These are phyloP conservation scores for Apophysomyces elegans DNA, from an alignment of 371 early-diverging fungal species.

Conservation along the genomic window DNA sequence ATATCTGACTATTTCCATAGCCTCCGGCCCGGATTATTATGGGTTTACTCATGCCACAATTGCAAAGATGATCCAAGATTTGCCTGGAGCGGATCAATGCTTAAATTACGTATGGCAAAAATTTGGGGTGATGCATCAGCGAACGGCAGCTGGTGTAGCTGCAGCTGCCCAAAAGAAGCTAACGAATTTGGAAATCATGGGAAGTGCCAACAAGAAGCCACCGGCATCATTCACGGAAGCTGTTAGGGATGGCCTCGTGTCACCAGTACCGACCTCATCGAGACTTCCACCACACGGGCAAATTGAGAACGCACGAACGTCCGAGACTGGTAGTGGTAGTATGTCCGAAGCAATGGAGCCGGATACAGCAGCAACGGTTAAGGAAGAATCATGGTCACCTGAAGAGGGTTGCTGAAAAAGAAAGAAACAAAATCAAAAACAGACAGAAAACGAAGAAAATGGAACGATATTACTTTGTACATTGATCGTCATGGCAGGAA, in stretches of 20 bases:
- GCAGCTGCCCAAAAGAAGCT: constrained; percentile 50
- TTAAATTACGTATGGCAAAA: constrained; percentile 73
- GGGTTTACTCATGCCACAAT: constrained; percentile 89
- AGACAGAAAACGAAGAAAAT: not conserved
- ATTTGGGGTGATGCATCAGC: constrained; percentile 57
- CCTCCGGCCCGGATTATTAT: constrained; percentile 91
- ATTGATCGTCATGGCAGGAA: constrained; percentile 1
- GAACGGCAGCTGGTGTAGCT: constrained; percentile 52
- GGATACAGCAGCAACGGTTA: not conserved
- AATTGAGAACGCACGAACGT: not conserved
- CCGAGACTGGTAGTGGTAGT: not conserved
- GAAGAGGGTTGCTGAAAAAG: not conserved
- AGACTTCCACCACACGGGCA: not conserved
- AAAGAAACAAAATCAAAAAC: not conserved
- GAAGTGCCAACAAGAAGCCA: constrained; percentile 39
- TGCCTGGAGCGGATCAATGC: constrained; percentile 77
- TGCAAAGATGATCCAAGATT: constrained; percentile 86
- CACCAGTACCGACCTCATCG: not conserved
- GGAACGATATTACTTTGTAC: constrained; percentile 1
- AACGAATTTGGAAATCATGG: constrained; percentile 45
- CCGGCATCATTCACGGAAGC: constrained; percentile 10
- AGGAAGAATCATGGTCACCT: not conserved
- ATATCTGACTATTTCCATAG: constrained; percentile 24
- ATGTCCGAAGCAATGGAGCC: not conserved
- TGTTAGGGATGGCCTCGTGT: not conserved